Base-by-base conservation (phyloP, 257 asterid genomes). In the Knoxia roxburghii region DNA sequence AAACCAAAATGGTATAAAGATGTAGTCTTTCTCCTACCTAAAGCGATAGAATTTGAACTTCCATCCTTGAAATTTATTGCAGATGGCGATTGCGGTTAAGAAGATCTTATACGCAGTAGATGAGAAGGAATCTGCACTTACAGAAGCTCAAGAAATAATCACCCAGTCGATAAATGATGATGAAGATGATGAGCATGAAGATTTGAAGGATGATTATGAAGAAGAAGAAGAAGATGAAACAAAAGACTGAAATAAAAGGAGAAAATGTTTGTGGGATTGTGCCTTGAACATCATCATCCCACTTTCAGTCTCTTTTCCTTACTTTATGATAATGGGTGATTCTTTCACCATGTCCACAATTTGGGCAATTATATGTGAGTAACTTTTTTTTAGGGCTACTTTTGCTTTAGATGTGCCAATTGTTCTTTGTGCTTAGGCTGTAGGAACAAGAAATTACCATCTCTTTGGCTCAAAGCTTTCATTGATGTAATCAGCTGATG, bases 71-170 rank as follows among this genome's bases (percentile, higher is more conserved):
- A 70, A 63, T 50, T 59, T 70, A 26, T 64, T 71, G 84, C 91
- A 89, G 96, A 69, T 87, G 78, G 74, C 84, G 55, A 37, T 75
- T 70, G 98, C 95, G 37, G 67, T 92, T 40, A 87, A 86, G 86
- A 84, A 85, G 81, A 83, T 92, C 67, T 72, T 92, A 46, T 92
- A 92, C 64, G 90, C 96, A 37, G 84, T 81, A 37, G 98, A 89
- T 29, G 96, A 84, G 60, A 81, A 84, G 37, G 96, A 81, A 63
- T 84, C 93, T 18, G 86, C 82, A 41, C 85, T 89, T 53, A 82
- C 74, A 52, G 96, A 88, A 82, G 97, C 96, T 73, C 95, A 86
- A 82, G 88, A 82, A 69, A 80, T 89, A 13, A 73, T 84, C 57
- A 61, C 76, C 43, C 72, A 80, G 53, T 66, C 87, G 4, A 52